Conservation (phyloP, 2,329 filamentous ascomycete species). For the Fusarium liriodendri region DNA sequence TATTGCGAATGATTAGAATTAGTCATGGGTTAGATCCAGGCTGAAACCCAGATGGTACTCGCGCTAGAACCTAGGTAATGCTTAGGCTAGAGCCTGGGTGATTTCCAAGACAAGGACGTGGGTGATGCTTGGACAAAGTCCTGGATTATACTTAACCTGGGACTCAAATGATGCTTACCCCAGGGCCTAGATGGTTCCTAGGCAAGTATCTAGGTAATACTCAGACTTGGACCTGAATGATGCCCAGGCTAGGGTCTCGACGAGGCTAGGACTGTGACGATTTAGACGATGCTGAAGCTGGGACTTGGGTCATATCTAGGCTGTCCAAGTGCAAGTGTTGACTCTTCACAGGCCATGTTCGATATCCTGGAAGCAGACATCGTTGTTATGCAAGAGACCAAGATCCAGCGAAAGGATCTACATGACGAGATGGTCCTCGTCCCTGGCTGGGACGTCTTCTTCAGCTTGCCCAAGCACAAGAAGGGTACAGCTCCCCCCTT, state of each 20-base stretch:
- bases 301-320: neutral
- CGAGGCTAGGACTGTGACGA: neutral
- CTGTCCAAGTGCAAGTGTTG: neutral
- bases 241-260: neutral
- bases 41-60: neutral
- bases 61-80: neutral
- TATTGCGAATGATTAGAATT: neutral
- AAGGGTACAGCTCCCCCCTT: slow-evolving; percentile 70
- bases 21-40: neutral
- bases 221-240: neutral
- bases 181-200: neutral
- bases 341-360: slow-evolving; percentile 81
- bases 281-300: neutral
- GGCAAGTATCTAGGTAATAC: neutral
- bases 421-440: slow-evolving; percentile 96
- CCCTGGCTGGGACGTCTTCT: slow-evolving; percentile 95
- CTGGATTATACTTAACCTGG: neutral
- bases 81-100: too few relatives aligned
- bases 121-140: neutral
- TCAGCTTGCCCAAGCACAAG: slow-evolving; percentile 92
- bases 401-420: slow-evolving; percentile 94
- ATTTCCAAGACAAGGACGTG: neutral
- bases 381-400: slow-evolving; percentile 93
- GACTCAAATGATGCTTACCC: neutral
- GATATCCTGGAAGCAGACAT: slow-evolving; percentile 93